Conservation (phyloP, 1,284 basidiomycete genomes). For the Coriolopsis trogii region DNA sequence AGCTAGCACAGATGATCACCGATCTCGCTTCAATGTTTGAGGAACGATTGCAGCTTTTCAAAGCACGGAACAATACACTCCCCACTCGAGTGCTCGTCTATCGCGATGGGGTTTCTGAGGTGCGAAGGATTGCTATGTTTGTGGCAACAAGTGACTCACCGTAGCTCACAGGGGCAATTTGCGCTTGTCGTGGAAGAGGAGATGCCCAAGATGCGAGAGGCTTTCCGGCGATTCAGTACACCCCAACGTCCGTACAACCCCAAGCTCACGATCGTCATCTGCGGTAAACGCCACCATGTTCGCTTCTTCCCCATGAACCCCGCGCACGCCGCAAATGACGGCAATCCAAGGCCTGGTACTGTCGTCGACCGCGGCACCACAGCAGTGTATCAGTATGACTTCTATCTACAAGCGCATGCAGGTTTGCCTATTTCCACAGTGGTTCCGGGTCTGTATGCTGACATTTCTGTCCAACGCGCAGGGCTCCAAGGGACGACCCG, state of each 20-base stretch:
- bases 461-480: constrained; percentile 20
- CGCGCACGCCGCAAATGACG: constrained; percentile 59
- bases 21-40: constrained; percentile 70
- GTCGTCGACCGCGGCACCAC: constrained; percentile 73
- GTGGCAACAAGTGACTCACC: not conserved
- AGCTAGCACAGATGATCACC: constrained; percentile 65
- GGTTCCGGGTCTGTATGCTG: too few relatives aligned
- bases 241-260: constrained; percentile 55
- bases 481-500: constrained; percentile 54
- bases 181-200: constrained; percentile 37
- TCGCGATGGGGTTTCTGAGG: constrained; percentile 80
- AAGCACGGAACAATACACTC: constrained; percentile 47
- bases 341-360: constrained; percentile 76
- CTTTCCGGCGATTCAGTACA: constrained; percentile 57
- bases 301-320: constrained; percentile 69
- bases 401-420: constrained; percentile 76
- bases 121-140: constrained; percentile 27
- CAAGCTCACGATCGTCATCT: constrained; percentile 76
- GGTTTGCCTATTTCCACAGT: constrained; percentile 27
- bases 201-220: constrained; percentile 55
- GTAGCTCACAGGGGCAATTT: constrained; percentile 65
- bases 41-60: constrained; percentile 61
- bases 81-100: constrained; percentile 73
- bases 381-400: constrained; percentile 80
- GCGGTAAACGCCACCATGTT: constrained; percentile 78